Conservation (phyloP, 2,329 filamentous ascomycete genomes). For the Corynespora cassiicola region DNA sequence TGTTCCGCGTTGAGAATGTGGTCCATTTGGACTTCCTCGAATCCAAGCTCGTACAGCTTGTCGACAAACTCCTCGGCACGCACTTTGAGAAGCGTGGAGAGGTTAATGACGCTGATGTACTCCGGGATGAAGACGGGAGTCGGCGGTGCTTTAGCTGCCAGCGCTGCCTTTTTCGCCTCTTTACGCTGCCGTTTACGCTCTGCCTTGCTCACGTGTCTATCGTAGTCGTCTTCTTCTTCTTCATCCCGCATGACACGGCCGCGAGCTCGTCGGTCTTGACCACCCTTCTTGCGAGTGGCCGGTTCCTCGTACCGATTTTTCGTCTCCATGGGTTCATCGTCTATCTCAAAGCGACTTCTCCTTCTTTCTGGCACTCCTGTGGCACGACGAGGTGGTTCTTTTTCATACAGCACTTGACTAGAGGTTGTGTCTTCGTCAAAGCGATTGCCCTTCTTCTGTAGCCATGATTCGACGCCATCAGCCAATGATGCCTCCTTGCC, state of each 20-base stretch:
- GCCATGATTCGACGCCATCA: constrained; percentile 36
- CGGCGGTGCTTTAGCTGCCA: constrained; percentile 33
- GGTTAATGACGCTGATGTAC: constrained; percentile 85
- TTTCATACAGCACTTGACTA: constrained; percentile 14
- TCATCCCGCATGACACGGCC: constrained; percentile 23
- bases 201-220: constrained; percentile 24
- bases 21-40: constrained; percentile 81
- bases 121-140: constrained; percentile 77
- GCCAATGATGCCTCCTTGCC: constrained; percentile 17
- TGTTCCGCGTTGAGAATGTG: constrained; percentile 91
- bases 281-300: constrained; percentile 27
- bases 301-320: constrained; percentile 40
- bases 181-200: constrained; percentile 41
- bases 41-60: constrained; percentile 87
- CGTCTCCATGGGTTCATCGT: constrained; percentile 17
- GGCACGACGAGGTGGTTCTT: constrained; percentile 25
- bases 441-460: constrained; percentile 21
- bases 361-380: constrained; percentile 26
- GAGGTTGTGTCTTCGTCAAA: no score
- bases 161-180: constrained; percentile 42
- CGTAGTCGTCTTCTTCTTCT: constrained; percentile 29
- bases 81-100: constrained; percentile 78
- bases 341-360: constrained; percentile 31
- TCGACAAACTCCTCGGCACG: constrained; percentile 72
- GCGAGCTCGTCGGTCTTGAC: constrained; percentile 14